Conservation (phyloP, 2,329 filamentous ascomycete genomes). For the Beauveria sp. region DNA sequence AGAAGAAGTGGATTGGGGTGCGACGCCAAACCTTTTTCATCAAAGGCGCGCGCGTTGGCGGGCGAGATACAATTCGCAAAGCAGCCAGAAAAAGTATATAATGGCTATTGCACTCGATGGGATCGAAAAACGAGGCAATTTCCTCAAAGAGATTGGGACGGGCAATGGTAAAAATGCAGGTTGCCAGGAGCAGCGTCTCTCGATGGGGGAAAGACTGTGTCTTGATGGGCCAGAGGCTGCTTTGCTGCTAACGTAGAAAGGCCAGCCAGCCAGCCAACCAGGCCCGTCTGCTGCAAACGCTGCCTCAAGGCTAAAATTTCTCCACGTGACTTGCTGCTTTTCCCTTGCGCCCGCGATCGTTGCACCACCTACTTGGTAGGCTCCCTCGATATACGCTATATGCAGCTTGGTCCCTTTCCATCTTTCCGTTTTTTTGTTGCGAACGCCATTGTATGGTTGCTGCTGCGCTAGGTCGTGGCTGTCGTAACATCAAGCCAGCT, state of each 20-base stretch:
- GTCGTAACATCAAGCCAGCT: background rate
- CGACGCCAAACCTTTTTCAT: conserved; percentile 32
- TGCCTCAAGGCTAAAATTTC: conserved; percentile 20
- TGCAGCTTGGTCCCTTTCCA: no score
- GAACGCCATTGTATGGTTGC: background rate
- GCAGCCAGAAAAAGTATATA: background rate
- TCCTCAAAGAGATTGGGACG: conserved; percentile 16
- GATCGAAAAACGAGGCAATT: conserved; percentile 14
- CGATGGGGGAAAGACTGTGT: conserved; percentile 26
- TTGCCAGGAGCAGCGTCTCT: conserved; percentile 15
- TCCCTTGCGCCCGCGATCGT: background rate
- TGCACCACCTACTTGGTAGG: background rate
- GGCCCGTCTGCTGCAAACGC: background rate
- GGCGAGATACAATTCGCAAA: conserved; percentile 8
- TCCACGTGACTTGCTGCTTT: conserved; percentile 24
- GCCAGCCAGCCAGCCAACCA: conserved; percentile 18
- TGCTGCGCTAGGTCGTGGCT: background rate
- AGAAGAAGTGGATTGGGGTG: conserved; percentile 22
- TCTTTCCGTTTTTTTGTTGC: background rate
- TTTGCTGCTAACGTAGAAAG: conserved; percentile 15
- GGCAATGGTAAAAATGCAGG: background rate
- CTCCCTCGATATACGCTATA: no score
- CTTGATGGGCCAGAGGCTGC: conserved; percentile 24
- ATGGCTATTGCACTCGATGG: conserved; percentile 19
- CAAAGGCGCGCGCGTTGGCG: conserved; percentile 21